These are phyloP conservation scores for Chytriomyces sp. DNA, from an alignment of 192 early-diverging fungal genomes.

Conservation along the genomic window DNA sequence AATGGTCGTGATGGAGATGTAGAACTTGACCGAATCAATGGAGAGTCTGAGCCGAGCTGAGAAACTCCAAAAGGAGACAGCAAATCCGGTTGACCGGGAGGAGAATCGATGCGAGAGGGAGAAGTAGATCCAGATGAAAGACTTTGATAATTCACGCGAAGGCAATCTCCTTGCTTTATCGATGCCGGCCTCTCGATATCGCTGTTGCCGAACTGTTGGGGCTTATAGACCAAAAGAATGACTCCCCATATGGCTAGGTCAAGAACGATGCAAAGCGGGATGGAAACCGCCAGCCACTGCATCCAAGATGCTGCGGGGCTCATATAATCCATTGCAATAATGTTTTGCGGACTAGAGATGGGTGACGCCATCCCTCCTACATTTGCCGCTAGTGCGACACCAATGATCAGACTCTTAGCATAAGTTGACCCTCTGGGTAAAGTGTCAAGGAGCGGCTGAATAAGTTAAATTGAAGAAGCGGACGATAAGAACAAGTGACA, in stretches of 20 bases:
- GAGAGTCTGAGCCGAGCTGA: too few species aligned
- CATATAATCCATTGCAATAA: constrained; percentile 91
- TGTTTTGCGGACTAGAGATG: constrained; percentile 93
- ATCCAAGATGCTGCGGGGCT: constrained; percentile 81
- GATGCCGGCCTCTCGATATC: neutral
- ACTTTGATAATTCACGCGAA: too few species aligned
- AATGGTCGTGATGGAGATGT: too few species aligned
- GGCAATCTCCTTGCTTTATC: too few species aligned
- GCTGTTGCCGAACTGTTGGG: constrained; percentile 22
- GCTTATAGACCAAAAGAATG: constrained; percentile 77
- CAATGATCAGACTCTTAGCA: constrained; percentile 84
- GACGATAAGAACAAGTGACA: neutral
- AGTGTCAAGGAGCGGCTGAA: constrained; percentile 83
- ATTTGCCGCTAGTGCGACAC: constrained; percentile 94
- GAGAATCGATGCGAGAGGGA: too few species aligned
- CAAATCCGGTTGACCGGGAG: too few species aligned
- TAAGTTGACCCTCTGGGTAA: constrained; percentile 79
- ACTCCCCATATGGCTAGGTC: constrained; percentile 81
- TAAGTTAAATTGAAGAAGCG: too few species aligned
- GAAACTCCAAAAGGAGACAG: too few species aligned
- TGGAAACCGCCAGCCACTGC: constrained; percentile 83
- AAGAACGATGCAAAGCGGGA: constrained; percentile 78
- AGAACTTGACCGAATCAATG: too few species aligned
- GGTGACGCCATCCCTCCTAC: constrained; percentile 96
- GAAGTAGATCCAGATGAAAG: too few species aligned